Evolutionary conservation across 2,329 filamentous ascomycete genomes (phyloP).

Genomic region (Fusarium penzigii): DNA sequence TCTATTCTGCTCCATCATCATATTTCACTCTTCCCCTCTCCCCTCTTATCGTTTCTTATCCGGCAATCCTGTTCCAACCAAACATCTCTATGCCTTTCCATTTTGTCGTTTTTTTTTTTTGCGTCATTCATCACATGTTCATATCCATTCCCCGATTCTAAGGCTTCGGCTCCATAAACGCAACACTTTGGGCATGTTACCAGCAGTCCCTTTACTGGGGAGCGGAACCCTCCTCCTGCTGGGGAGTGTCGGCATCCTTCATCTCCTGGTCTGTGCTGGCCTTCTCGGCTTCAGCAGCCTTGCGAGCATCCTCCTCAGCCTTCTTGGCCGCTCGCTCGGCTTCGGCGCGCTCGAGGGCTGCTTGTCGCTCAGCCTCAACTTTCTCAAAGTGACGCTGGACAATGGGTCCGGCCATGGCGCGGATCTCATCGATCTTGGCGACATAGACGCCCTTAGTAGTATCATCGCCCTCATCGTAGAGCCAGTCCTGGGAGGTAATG

Average conservation of each 20-base stretch:
- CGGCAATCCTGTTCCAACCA: slow-evolving; percentile 17
- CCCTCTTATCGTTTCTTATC: slow-evolving; percentile 6
- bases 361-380: slow-evolving; percentile 81
- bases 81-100: no score
- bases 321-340: slow-evolving; percentile 79
- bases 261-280: slow-evolving; percentile 60
- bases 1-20: no score
- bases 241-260: slow-evolving; percentile 59
- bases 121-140: slow-evolving; percentile 27
- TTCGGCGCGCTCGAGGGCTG: slow-evolving; percentile 73
- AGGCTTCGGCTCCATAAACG: neutral
- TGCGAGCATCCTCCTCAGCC: slow-evolving; percentile 57
- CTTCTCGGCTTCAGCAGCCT: slow-evolving; percentile 55
- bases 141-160: slow-evolving; percentile 2
- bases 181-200: slow-evolving; percentile 8
- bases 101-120: slow-evolving; percentile 10
- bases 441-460: slow-evolving; percentile 91
- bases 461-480: slow-evolving; percentile 97
- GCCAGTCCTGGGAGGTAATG: slow-evolving; percentile 74
- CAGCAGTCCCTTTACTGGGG: slow-evolving; percentile 31
- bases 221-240: slow-evolving; percentile 51
- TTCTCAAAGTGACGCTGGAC: slow-evolving; percentile 96
- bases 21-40: slow-evolving; percentile 1
- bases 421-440: slow-evolving; percentile 94
- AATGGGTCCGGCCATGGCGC: slow-evolving; percentile 85